Evolutionary conservation across 2,329 filamentous ascomycete species (phyloP).

Genomic region (Phyllachora maydis): DNA sequence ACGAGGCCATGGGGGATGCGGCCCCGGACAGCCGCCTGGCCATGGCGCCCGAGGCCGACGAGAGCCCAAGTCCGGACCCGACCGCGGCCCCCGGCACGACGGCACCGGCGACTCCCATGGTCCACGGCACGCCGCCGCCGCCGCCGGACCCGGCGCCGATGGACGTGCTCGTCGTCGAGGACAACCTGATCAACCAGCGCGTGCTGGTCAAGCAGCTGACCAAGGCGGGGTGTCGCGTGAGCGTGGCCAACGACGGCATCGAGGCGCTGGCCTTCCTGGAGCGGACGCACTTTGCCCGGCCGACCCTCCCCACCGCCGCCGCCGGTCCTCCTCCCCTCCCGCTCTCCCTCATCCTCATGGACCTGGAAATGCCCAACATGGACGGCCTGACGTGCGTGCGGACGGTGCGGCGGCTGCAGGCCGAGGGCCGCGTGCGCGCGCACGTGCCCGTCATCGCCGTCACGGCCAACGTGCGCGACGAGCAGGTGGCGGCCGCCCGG

Average conservation of each 20-base stretch:
- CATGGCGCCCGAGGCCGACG: too few species aligned
- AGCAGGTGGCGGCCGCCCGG: slow-evolving; percentile 16
- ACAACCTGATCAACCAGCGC: slow-evolving; percentile 47
- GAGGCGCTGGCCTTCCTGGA: slow-evolving; percentile 25
- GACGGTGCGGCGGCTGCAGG: slow-evolving; percentile 17
- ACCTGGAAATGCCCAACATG: slow-evolving; percentile 28
- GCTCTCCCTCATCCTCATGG: slow-evolving; percentile 22
- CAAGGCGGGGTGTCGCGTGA: slow-evolving; percentile 35
- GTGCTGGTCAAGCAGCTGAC: slow-evolving; percentile 42
- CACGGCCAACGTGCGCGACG: slow-evolving; percentile 20
- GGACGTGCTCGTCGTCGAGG: too few species aligned
- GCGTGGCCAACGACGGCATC: slow-evolving; percentile 39
- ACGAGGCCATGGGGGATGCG: too few species aligned
- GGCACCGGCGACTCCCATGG: not conserved
- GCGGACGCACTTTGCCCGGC: slow-evolving; percentile 10
- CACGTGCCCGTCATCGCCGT: slow-evolving; percentile 23
- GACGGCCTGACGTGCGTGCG: slow-evolving; percentile 20
- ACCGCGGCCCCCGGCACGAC: not conserved
- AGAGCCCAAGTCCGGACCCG: too few species aligned
- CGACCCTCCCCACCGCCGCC: slow-evolving; percentile 4
- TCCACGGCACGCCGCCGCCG: too few species aligned
- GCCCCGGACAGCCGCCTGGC: too few species aligned
- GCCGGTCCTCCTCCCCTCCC: too few species aligned
- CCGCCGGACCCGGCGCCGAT: slow-evolving; percentile 22
- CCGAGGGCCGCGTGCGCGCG: slow-evolving; percentile 9